phyloP scores from a whole-genome alignment of 139 green algal species.

The Coelastrella sp. region DNA sequence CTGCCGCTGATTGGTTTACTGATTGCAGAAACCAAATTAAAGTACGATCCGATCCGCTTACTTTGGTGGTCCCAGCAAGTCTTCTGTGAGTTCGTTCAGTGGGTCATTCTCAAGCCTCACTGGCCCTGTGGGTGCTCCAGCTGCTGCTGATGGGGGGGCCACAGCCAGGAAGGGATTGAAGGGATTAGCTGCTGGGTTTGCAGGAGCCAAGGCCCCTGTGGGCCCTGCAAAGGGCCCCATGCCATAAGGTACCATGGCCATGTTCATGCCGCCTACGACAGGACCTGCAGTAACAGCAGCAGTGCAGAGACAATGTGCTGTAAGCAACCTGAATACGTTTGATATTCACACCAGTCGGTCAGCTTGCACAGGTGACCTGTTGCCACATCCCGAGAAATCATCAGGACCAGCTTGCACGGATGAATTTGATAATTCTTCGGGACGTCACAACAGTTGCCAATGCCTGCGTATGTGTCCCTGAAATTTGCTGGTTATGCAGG shows the following conservation, averaged over 20 bases:
- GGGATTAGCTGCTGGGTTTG: constrained; percentile 10
- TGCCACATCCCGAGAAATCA: no score
- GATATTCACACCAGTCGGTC: no score
- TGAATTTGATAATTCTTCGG: no score
- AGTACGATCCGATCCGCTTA: not conserved
- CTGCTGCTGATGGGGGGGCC: not conserved
- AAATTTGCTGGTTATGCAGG: no score
- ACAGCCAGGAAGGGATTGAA: constrained; percentile 48
- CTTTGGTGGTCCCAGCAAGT: constrained; percentile 44
- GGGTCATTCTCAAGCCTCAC: constrained; percentile 42
- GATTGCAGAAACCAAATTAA: no score
- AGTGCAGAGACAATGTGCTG: not conserved
- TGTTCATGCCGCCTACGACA: constrained; percentile 12
- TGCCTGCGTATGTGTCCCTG: no score
- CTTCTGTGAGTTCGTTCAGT: constrained; percentile 42
- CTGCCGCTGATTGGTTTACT: not conserved
- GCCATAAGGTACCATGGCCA: constrained; percentile 41
- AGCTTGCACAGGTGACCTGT: no score
- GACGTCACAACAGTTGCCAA: no score
- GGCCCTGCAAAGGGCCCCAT: constrained; percentile 13
- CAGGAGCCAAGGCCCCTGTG: not conserved
- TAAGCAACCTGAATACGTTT: no score
- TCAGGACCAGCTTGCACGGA: no score
- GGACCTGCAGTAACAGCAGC: constrained; percentile 14
- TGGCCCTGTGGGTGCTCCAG: not conserved